phyloP scores from a whole-genome alignment of 2,329 filamentous ascomycete genomes.

The Ophiostoma sp. region DNA sequence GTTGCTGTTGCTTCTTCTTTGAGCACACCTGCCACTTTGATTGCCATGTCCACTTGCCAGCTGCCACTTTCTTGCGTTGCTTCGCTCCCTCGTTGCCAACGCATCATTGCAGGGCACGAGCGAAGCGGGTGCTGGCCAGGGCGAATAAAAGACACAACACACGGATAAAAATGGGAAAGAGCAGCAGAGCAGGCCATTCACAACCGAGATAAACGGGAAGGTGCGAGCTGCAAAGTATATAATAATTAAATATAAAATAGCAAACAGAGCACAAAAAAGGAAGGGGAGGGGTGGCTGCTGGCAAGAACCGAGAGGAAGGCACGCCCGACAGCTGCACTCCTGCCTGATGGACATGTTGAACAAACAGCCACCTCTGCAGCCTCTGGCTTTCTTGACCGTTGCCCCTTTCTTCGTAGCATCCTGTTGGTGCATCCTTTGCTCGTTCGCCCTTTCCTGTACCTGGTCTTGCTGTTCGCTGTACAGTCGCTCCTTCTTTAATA shows the following conservation, averaged over 20 bases:
- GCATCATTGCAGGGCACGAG: conserved; percentile 24
- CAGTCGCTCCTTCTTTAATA: neutral
- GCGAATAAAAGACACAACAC: conserved; percentile 3
- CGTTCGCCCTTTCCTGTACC: neutral
- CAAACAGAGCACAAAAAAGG: no score
- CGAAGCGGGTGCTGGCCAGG: conserved; percentile 18
- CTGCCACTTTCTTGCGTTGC: conserved; percentile 14
- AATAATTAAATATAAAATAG: no score
- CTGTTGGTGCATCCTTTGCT: neutral
- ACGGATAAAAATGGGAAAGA: neutral
- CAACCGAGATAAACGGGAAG: neutral
- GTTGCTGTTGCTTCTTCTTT: neutral
- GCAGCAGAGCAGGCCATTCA: neutral
- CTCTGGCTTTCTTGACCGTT: neutral
- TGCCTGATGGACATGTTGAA: conserved; percentile 39
- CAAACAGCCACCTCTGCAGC: neutral
- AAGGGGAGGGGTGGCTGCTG: no score
- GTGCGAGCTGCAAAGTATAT: no score
- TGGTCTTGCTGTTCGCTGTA: neutral
- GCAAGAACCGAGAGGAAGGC: conserved; percentile 27
- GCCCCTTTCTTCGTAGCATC: neutral
- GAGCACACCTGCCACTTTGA: neutral
- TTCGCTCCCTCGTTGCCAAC: conserved; percentile 23
- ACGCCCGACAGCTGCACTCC: conserved; percentile 44
- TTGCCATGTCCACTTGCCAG: neutral